phyloP scores from a whole-genome alignment of 2,329 filamentous ascomycete genomes.

The Lasiodiplodia citricola region DNA sequence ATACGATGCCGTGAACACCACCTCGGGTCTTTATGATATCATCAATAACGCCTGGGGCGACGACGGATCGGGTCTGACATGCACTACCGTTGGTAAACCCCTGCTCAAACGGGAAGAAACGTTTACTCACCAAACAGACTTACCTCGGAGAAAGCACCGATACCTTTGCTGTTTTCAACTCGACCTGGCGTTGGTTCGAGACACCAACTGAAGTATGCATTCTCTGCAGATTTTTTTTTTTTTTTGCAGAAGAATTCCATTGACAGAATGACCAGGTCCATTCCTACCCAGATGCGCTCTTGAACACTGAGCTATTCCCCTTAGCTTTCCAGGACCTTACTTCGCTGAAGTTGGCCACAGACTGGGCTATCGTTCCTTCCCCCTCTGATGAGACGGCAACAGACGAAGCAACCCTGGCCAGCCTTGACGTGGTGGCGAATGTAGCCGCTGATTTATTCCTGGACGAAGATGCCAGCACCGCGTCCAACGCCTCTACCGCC shows the following conservation, averaged over 20 bases:
- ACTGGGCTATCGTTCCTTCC: conserved; percentile 25
- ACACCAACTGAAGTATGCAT: neutral
- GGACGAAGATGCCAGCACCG: conserved; percentile 16
- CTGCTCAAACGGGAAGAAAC: neutral
- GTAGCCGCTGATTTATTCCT: conserved; percentile 28
- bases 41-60: conserved; percentile 25
- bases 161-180: conserved; percentile 19
- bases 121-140: neutral
- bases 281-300: conserved; percentile 26
- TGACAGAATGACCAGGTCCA: conserved; percentile 16
- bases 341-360: conserved; percentile 2
- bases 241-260: neutral
- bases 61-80: conserved; percentile 23
- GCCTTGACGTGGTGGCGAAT: conserved; percentile 22
- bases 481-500: conserved; percentile 20
- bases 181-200: conserved; percentile 26
- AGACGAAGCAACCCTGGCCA: conserved; percentile 11
- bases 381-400: neutral
- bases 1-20: conserved; percentile 10
- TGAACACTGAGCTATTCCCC: conserved; percentile 24
- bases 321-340: conserved; percentile 16
- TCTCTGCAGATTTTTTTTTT: neutral
- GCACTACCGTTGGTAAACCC: conserved; percentile 22
- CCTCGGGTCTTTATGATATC: conserved; percentile 10
- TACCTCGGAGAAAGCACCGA: conserved; percentile 18